Evolutionary conservation across 768 basidiomycete species (phyloP).

Genomic region (Hemileccinum impolitum): DNA sequence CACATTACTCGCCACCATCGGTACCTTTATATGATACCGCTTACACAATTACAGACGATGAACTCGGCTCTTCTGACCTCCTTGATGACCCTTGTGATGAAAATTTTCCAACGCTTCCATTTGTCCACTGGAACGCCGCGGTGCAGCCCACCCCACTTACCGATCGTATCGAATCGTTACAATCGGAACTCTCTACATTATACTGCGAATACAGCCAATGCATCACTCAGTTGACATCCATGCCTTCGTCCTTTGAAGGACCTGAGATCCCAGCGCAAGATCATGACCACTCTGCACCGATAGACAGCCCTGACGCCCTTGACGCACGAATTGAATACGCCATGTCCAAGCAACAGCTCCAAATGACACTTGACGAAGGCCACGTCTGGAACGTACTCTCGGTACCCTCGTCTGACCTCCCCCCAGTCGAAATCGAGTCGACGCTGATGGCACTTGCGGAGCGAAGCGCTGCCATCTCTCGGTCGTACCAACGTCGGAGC

Average conservation of each 20-base stretch:
- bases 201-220: slow-evolving; percentile 50
- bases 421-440: slow-evolving; percentile 20
- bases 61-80: slow-evolving; percentile 1
- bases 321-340: slow-evolving; percentile 42
- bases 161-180: slow-evolving; percentile 30
- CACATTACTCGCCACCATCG: slow-evolving; percentile 7
- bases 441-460: slow-evolving; percentile 37
- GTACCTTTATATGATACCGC: slow-evolving; percentile 5
- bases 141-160: slow-evolving; percentile 16
- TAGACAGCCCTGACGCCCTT: slow-evolving; percentile 21
- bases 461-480: slow-evolving; percentile 54
- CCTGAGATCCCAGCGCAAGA: slow-evolving; percentile 9
- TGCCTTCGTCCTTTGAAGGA: slow-evolving; percentile 31
- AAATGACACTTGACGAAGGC: slow-evolving; percentile 59
- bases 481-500: slow-evolving; percentile 62
- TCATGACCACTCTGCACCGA: slow-evolving; percentile 2
- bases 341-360: slow-evolving; percentile 61
- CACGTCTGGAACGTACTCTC: slow-evolving; percentile 52
- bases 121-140: slow-evolving; percentile 22
- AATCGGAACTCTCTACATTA: slow-evolving; percentile 40
- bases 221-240: slow-evolving; percentile 41
- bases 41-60: slow-evolving; percentile 2
- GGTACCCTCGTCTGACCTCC: slow-evolving; percentile 5
- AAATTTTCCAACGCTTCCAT: slow-evolving; percentile 17
- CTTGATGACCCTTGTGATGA: slow-evolving; percentile 18